Evolutionary conservation across 2,329 filamentous ascomycete genomes (phyloP).

Genomic region (Colletotrichum viniferum): DNA sequence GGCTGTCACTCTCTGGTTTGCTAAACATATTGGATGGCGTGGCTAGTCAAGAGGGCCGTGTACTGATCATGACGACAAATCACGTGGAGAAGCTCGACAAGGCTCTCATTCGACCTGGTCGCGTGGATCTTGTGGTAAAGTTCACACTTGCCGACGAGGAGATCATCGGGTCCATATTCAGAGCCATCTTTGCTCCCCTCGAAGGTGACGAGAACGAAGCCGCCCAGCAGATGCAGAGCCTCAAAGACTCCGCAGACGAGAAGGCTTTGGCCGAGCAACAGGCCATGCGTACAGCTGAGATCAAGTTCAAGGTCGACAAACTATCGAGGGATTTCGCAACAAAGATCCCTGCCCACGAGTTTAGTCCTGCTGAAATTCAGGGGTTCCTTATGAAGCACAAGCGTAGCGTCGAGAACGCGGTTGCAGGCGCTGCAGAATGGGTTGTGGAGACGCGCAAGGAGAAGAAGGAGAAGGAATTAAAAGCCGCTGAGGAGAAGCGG

Average conservation of each 20-base stretch:
- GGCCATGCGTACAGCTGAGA: conserved; percentile 35
- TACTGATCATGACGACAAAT: conserved; percentile 71
- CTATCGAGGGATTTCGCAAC: conserved; percentile 54
- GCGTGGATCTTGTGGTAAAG: conserved; percentile 63
- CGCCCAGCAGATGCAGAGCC: not conserved
- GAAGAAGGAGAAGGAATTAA: conserved; percentile 49
- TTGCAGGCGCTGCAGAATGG: conserved; percentile 53
- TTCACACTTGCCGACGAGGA: conserved; percentile 58
- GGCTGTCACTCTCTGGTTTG: conserved; percentile 75
- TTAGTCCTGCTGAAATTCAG: conserved; percentile 66
- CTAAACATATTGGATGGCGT: conserved; percentile 83
- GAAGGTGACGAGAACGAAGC: conserved; percentile 43
- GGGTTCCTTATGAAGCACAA: conserved; percentile 63
- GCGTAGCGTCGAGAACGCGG: conserved; percentile 51
- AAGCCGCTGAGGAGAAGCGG: conserved; percentile 45
- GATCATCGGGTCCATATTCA: conserved; percentile 61
- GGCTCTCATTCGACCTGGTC: conserved; percentile 66
- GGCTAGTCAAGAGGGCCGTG: conserved; percentile 65
- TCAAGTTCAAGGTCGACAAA: conserved; percentile 43
- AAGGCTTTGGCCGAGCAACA: conserved; percentile 35
- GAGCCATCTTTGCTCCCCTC: conserved; percentile 60
- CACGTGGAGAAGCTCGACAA: conserved; percentile 65
- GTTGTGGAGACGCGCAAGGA: conserved; percentile 52
- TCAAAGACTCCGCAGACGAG: conserved; percentile 12
- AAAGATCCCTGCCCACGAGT: conserved; percentile 58